A percentile compares a stretch with the other conserved stretches of the same genome.
Evolutionary conservation across 2,329 filamentous ascomycete species (phyloP).

Genomic region (Blastomyces percursus): DNA sequence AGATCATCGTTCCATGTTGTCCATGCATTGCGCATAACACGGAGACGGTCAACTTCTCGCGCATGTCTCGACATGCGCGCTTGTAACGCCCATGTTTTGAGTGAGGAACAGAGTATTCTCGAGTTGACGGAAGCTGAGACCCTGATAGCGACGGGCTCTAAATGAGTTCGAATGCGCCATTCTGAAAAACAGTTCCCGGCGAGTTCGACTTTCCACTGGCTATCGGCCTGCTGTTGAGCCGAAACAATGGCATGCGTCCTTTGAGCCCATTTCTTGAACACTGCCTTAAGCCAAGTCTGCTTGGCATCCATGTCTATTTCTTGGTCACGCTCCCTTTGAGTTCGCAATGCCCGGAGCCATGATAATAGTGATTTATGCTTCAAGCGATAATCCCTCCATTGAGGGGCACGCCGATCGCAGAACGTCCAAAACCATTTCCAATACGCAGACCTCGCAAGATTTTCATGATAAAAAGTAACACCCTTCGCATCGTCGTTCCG

Average conservation of each 20-base stretch:
- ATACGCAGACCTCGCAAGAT: conserved; percentile 25
- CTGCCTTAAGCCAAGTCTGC: conserved; percentile 19
- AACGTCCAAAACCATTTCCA: conserved; percentile 38
- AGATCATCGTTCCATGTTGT: conserved; percentile 53
- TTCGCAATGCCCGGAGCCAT: conserved; percentile 32
- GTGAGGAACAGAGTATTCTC: conserved; percentile 36
- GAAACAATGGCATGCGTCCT: conserved; percentile 21
- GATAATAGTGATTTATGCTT: conserved; percentile 32
- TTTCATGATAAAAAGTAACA: conserved; percentile 20
- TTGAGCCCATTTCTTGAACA: conserved; percentile 27
- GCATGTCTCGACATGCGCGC: conserved; percentile 39
- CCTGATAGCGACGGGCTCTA: conserved; percentile 33
- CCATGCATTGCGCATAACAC: conserved; percentile 47
- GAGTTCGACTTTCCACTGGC: conserved; percentile 23
- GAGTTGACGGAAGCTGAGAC: conserved; percentile 37
- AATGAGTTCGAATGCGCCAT: conserved; percentile 33
- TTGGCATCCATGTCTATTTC: conserved; percentile 28
- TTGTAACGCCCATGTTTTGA: conserved; percentile 42
- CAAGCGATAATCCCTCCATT: conserved; percentile 32
- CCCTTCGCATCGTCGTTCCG: conserved; percentile 28
- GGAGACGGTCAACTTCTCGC: conserved; percentile 39
- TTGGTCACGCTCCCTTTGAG: conserved; percentile 29
- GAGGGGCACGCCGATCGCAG: conserved; percentile 34
- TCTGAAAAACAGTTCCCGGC: conserved; percentile 30
- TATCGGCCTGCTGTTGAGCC: conserved; percentile 23